Evolutionary conservation across 352 stramenopile genomes (phyloP).

Genomic region (Pythium oligandrum): DNA sequence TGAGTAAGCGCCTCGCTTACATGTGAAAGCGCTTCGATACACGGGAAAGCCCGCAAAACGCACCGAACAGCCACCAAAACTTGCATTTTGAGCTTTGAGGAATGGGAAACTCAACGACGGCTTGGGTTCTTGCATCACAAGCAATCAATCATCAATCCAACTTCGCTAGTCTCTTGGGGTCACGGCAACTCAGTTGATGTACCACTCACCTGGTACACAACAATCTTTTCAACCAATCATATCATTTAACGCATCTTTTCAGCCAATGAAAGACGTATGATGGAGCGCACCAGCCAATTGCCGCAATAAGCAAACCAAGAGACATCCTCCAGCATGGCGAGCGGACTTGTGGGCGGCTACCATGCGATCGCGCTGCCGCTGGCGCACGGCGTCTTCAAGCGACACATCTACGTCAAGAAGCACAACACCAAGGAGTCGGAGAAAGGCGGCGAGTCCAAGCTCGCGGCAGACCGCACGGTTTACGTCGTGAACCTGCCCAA

Average conservation of each 20-base stretch:
- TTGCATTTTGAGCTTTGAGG: too few relatives aligned
- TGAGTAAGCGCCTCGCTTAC: too few relatives aligned
- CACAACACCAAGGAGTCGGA: slow-evolving; percentile 47
- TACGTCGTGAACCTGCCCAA: slow-evolving; percentile 73
- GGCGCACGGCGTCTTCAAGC: slow-evolving; percentile 47
- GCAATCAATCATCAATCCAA: too few relatives aligned
- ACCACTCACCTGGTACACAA: neutral
- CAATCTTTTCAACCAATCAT: neutral
- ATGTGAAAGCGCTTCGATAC: too few relatives aligned
- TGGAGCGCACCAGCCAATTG: neutral
- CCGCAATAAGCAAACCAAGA: neutral
- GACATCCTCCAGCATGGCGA: slow-evolving; percentile 10
- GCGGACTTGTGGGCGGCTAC: slow-evolving; percentile 54
- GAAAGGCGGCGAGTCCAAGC: slow-evolving; percentile 27
- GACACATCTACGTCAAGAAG: slow-evolving; percentile 78
- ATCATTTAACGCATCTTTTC: neutral
- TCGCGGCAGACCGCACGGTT: slow-evolving; percentile 59
- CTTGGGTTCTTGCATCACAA: too few relatives aligned
- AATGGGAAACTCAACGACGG: too few relatives aligned
- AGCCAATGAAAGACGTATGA: neutral
- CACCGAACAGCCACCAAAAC: too few relatives aligned
- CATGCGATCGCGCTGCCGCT: slow-evolving; percentile 70
- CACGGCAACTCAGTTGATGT: neutral
- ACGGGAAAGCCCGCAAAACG: too few relatives aligned
- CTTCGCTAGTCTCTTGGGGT: too few relatives aligned